These are phyloP conservation scores for Phialophora macrospora DNA, from an alignment of 2,329 filamentous ascomycete species.

Conservation along the genomic window DNA sequence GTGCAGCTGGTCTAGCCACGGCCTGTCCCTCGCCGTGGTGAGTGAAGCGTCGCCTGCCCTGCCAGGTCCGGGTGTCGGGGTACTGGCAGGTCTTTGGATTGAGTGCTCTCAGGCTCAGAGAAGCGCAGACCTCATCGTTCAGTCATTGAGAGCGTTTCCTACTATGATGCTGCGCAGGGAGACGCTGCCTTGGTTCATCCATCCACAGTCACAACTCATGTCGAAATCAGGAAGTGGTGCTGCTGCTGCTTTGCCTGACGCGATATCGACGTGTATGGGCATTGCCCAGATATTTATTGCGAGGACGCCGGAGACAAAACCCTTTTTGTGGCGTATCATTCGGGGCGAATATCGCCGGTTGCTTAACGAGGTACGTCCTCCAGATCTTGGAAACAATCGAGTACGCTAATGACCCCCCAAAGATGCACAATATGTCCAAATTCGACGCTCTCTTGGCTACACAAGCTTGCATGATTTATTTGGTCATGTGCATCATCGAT, in stretches of 20 bases:
- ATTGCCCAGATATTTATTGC: conserved; percentile 39
- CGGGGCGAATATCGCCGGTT: neutral
- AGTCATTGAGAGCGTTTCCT: conserved; percentile 34
- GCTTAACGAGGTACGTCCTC: neutral
- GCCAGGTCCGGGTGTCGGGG: neutral
- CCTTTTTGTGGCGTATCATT: conserved; percentile 27
- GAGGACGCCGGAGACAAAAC: conserved; percentile 30
- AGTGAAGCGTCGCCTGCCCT: neutral
- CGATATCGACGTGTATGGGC: conserved; percentile 38
- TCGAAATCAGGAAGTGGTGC: neutral
- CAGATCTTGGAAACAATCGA: neutral
- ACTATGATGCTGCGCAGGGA: conserved; percentile 39
- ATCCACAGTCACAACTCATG: conserved; percentile 25
- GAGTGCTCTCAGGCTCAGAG: conserved; percentile 23
- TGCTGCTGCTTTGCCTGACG: conserved; percentile 22
- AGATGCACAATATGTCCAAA: conserved; percentile 6
- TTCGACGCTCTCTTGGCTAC: conserved; percentile 28
- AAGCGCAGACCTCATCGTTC: conserved; percentile 23
- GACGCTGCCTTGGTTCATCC: conserved; percentile 40
- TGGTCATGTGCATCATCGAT: conserved; percentile 36
- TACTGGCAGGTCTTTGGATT: neutral
- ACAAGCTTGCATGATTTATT: conserved; percentile 35
- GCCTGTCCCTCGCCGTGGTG: conserved; percentile 2
- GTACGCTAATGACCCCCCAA: neutral
- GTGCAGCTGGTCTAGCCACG: conserved; percentile 3